Percentiles rank a stretch among this genome's conserved stretches.
These are phyloP conservation scores for Naganishia albida DNA, from an alignment of 1,284 basidiomycete species.

Conservation along the genomic window DNA sequence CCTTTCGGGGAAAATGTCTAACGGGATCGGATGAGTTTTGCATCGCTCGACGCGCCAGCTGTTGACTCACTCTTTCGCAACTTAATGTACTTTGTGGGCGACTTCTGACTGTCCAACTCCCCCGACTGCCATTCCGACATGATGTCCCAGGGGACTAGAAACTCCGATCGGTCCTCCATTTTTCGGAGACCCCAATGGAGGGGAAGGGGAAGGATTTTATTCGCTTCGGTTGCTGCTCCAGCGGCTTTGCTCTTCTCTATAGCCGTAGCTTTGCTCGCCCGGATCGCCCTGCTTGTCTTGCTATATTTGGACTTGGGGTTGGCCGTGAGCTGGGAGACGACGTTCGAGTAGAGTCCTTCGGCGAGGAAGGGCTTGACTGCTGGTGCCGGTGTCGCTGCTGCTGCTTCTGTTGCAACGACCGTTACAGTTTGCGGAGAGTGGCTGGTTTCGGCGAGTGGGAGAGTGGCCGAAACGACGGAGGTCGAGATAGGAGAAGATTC, in stretches of 20 bases:
- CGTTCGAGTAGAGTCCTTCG: constrained; percentile 26
- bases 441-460: constrained; percentile 1
- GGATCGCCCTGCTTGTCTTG: constrained; percentile 22
- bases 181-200: constrained; percentile 35
- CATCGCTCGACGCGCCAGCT: constrained; percentile 16
- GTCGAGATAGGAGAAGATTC: constrained; percentile 22
- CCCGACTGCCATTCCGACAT: constrained; percentile 50
- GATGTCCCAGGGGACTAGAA: constrained; percentile 51
- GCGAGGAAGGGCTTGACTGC: constrained; percentile 11
- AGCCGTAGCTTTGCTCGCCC: constrained; percentile 23
- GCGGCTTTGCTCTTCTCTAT: constrained; percentile 2
- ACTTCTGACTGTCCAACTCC: constrained; percentile 48
- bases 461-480: constrained; percentile 13
- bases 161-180: constrained; percentile 47
- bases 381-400: not conserved
- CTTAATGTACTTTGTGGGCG: constrained; percentile 45
- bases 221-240: not conserved
- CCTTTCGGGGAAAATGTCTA: constrained; percentile 49
- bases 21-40: not conserved
- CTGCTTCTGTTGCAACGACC: not conserved
- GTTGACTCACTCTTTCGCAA: constrained; percentile 43
- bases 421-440: constrained; percentile 3
- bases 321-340: constrained; percentile 11
- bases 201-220: constrained; percentile 33
- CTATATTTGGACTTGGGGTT: constrained; percentile 5